Base-by-base conservation (phyloP, 169 alveolate species). In the Cystoisospora suis region DNA sequence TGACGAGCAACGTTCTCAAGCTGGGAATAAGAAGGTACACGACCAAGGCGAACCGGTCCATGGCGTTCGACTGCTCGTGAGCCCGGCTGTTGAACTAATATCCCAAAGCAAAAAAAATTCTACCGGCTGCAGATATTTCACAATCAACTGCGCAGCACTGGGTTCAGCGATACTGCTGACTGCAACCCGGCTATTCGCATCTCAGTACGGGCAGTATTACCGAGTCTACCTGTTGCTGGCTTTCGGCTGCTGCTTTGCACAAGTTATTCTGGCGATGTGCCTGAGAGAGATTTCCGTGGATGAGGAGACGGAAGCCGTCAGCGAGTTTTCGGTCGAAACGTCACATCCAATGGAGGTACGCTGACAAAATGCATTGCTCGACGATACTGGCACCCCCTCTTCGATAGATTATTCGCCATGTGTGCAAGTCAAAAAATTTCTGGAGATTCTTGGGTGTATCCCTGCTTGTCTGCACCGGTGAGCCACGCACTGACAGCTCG, bases 1-100 rank as follows among this genome's bases (percentile, higher is more conserved):
- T 89, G 75, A 79, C 89, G 23, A 59, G 70, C 44, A 77, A 77
- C 45, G 93, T 89, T 0, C 58, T 89, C 72, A 77, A 89, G 49
- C 47, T 89, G 36, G 86, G 89, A 36, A 46, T 89, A n/a, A 86
- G 93, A 2, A 45, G 93, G 61, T 89, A 61, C 61, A 34, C 93
- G 5, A 45, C 87, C 36, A 42, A 32, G 3, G 45, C 81, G 3
- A 38, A 61, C 0, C 87, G 87, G 0, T 49, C 91, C 45, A 29
- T 29, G 40, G 91, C 91, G 49, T 87, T 87, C 58, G 87, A 87
- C 20, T 75, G 81, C 87, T 87, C 91, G 91, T 87, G 61, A 72
- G 91, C 46, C 42, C 15, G 15, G 34, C 12, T 65, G 32, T 7
- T 7, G 61, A 2, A 79, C n/a, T 7, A 27, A 38, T 45, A 15